A percentile compares a stretch with the other conserved stretches of the same genome.
phyloP scores from a whole-genome alignment of 2,329 filamentous ascomycete species.

The Nemania sp. region DNA sequence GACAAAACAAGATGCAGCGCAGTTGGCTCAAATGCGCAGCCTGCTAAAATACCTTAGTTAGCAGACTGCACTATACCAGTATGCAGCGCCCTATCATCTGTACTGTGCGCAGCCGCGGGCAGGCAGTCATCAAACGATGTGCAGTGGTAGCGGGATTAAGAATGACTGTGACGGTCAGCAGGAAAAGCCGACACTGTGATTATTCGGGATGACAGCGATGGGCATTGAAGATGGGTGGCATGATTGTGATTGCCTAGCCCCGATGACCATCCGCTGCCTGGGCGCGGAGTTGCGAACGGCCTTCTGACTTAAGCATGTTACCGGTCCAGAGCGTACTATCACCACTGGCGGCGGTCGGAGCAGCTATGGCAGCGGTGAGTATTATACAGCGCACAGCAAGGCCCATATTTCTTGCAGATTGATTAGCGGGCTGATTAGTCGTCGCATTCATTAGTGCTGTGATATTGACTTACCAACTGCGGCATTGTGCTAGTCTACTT shows the following conservation, averaged over 20 bases:
- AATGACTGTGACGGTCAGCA: slow-evolving; percentile 29
- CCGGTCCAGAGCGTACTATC: background rate
- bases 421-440: slow-evolving; percentile 18
- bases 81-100: background rate
- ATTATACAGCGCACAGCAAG: slow-evolving; percentile 24
- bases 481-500: background rate
- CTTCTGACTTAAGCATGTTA: slow-evolving; percentile 36
- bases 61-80: background rate
- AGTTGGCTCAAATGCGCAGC: slow-evolving; percentile 6
- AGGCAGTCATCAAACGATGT: slow-evolving; percentile 18
- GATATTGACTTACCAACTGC: background rate
- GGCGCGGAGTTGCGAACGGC: slow-evolving; percentile 29
- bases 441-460: slow-evolving; percentile 6
- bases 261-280: slow-evolving; percentile 33
- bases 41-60: too few species aligned
- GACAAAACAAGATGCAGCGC: slow-evolving; percentile 2
- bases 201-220: slow-evolving; percentile 6
- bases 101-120: background rate
- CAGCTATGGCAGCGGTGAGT: slow-evolving; percentile 21
- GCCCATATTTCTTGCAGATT: slow-evolving; percentile 19
- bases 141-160: slow-evolving; percentile 23
- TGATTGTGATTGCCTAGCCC: slow-evolving; percentile 28
- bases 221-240: slow-evolving; percentile 18
- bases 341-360: background rate
- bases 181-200: slow-evolving; percentile 25